phyloP scores from a whole-genome alignment of 345 rosid species.

The Punica granatum region DNA sequence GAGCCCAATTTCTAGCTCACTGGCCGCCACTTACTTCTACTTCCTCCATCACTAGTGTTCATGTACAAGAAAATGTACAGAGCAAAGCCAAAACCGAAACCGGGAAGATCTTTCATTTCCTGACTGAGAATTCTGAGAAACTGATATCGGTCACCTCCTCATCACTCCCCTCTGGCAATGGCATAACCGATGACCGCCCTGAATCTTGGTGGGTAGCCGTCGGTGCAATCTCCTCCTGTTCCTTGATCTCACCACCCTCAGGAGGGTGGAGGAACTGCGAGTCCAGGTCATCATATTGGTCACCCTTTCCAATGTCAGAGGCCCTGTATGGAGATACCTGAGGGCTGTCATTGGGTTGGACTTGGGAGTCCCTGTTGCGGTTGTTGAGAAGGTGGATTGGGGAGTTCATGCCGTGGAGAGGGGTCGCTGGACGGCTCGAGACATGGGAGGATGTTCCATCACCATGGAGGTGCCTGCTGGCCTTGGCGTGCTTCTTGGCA shows the following conservation, averaged over 20 bases:
- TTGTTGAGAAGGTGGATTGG: conserved; percentile 60
- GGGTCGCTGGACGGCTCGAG: conserved; percentile 71
- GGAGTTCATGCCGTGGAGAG: conserved; percentile 44
- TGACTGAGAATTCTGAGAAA: neutral
- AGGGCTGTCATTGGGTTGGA: conserved; percentile 37
- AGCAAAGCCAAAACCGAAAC: neutral
- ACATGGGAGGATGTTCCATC: conserved; percentile 25
- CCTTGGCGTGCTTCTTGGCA: conserved; percentile 60
- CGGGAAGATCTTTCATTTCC: conserved; percentile 8
- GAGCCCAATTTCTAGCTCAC: no score
- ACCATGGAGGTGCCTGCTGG: conserved; percentile 36
- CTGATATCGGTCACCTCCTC: neutral
- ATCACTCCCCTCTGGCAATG: neutral
- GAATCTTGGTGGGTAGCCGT: neutral
- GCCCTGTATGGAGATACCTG: conserved; percentile 15
- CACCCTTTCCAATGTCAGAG: conserved; percentile 14
- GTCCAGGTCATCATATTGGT: conserved; percentile 45
- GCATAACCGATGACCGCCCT: neutral
- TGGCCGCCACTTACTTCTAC: no score
- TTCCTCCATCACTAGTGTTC: neutral
- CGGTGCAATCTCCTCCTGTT: neutral
- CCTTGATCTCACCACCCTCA: neutral
- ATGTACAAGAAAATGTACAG: neutral
- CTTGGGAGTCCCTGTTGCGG: conserved; percentile 21
- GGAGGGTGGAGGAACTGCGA: neutral